Evolutionary conservation across 129 eudicot genomes (phyloP), one percentile per base, ranked within the genome.

Genomic region (Dittrichia graveolens): DNA sequence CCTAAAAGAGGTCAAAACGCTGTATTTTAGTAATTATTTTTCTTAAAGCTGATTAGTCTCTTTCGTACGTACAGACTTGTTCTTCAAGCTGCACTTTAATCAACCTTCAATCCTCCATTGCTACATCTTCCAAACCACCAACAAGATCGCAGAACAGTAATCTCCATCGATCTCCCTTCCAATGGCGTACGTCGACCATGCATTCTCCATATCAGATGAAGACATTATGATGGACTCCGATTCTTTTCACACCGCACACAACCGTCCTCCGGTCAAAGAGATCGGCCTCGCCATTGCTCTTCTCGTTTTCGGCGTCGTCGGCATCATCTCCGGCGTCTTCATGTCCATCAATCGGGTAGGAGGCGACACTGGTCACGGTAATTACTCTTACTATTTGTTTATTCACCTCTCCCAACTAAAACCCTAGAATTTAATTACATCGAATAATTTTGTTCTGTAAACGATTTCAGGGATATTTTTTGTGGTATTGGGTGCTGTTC

Each of bases 171-270:
- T 4, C 58, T n/a, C 9, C 58, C 3, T 6, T 8, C 3, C 15
- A 6, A 91, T 92, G 98, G 98, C 98, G 50, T 92, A 92, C 58
- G 98, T 92, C 50, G 98, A 92, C 58, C 98, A 92, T 59, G 87
- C 98, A 0, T 92, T 89, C 53, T 92, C 98, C 7, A 92, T 92
- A 16, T 76, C 91, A 8, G 89, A 92, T 69, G 98, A 89, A 69
- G 98, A 92, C 66, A 79, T 86, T 8, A 79, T 87, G 88, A 87
- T 84, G 87, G 96, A 89, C 50, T 54, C 83, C 11, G 79, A 91
- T 24, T 67, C 93, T 3, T 15, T 44, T 69, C 85, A 79, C 88
- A 55, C 87, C 16, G 71, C 80, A 13, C 91, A 84, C 77, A 85
- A 89, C 69, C 86, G 83, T 12, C 91, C 87, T 10, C 97, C 95